Conservation (phyloP, 2,329 filamentous ascomycete species). For the Fusarium burgessii region DNA sequence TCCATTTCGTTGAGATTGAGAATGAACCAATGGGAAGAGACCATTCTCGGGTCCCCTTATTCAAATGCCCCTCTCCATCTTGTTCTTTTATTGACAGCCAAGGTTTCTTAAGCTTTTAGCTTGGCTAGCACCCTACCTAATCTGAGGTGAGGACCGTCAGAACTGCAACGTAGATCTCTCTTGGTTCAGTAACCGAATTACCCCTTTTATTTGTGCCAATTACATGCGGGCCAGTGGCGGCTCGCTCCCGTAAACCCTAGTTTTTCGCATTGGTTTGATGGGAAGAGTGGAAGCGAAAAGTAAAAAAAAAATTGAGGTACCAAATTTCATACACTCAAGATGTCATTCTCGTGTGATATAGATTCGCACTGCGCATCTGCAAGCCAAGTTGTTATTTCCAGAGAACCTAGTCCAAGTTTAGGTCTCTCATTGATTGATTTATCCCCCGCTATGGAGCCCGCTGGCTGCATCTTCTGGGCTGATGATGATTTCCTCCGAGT, state of each 20-base stretch:
- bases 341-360: slow-evolving; percentile 25
- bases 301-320: background rate
- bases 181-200: slow-evolving; percentile 18
- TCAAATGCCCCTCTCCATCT: slow-evolving; percentile 28
- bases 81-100: slow-evolving; percentile 26
- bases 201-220: slow-evolving; percentile 33
- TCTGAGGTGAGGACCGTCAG: slow-evolving; percentile 22
- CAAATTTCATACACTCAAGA: background rate
- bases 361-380: background rate
- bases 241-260: slow-evolving; percentile 36
- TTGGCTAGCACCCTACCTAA: slow-evolving; percentile 27
- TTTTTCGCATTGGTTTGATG: slow-evolving; percentile 11
- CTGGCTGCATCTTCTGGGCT: slow-evolving; percentile 5
- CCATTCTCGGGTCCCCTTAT: slow-evolving; percentile 15
- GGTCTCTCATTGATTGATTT: slow-evolving; percentile 6
- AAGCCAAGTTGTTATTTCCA: background rate
- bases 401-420: slow-evolving; percentile 9
- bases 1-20: slow-evolving; percentile 34
- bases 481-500: slow-evolving; percentile 31
- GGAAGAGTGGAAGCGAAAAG: background rate
- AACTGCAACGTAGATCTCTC: slow-evolving; percentile 33
- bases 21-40: slow-evolving; percentile 1
- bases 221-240: slow-evolving; percentile 27
- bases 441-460: slow-evolving; percentile 20
- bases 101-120: slow-evolving; percentile 35